Evolutionary conservation across 768 basidiomycete species (phyloP), one percentile per base, ranked within the genome.

Genomic region (Mycena sanguinolenta): DNA sequence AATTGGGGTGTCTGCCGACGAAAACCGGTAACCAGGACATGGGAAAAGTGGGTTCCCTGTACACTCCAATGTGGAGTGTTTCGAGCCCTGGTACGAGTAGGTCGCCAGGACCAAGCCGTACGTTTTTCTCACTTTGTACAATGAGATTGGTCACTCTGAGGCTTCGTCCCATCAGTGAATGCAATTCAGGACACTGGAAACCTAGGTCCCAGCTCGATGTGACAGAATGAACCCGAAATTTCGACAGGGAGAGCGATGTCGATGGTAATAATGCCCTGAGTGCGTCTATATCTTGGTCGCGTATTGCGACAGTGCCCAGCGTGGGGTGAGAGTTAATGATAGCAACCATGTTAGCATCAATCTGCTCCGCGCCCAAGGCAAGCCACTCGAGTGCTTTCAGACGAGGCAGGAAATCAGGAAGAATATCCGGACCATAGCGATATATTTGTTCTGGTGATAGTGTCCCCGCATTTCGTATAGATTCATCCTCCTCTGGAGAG

Each of bases 11-110:
- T 25, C 55, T 30, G 16, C 34, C 46, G 7, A 36, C 55, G 23
- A 65, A 65, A 58, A 13, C 34, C 25, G 54, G 57, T 25, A 65
- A 38, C 64, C 64, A 65, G 8, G 50, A 27, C 62, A 53, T 39
- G 13, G 28, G 55, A 36, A 10, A 44, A 44, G 44, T 25, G 25
- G 27, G 55, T 16, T 21, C 6, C 3, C 1, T 19, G 13, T 27
- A 58, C 10, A 46, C 32, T 7, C 34, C n/a, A 27, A 65, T 49
- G 13, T 25, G 32, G 25, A 65, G 55, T 10, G 23, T 58, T n/a
- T 65, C 64, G 19, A 65, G 64, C 28, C 64, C 64, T 27, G 55
- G 39, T 19, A 58, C 8, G 4, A 58, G 10, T 17, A 50, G 34
- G 28, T 55, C 17, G 23, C 55, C 55, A n/a, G 54, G 54, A 13